phyloP scores from a whole-genome alignment of 106 monocot genomes.

The Apostasia ramifera region DNA sequence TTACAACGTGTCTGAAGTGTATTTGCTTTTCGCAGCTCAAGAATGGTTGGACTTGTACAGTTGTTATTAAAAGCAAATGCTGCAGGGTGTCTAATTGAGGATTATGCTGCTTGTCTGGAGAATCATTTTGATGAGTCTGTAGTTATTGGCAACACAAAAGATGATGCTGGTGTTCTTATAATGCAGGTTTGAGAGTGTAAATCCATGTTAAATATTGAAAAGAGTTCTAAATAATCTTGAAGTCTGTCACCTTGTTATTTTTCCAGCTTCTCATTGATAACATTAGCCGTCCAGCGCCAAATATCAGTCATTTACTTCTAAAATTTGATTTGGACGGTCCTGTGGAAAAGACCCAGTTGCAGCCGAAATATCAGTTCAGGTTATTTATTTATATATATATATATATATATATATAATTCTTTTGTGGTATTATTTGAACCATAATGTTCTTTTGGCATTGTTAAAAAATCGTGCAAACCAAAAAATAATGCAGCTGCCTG shows the following conservation, averaged over 20 bases:
- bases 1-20: neutral
- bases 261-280: constrained; percentile 90
- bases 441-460: neutral
- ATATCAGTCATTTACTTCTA: constrained; percentile 84
- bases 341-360: constrained; percentile 61
- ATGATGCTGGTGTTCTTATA: constrained; percentile 85
- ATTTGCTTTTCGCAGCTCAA: constrained; percentile 42
- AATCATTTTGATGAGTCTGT: constrained; percentile 76
- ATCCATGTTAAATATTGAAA: neutral
- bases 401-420: neutral
- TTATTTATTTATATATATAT: constrained; percentile 5
- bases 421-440: neutral
- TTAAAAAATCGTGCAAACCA: neutral
- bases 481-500: constrained; percentile 60
- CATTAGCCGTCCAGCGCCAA: constrained; percentile 77
- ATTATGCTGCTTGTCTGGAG: constrained; percentile 89
- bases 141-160: constrained; percentile 61
- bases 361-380: constrained; percentile 96
- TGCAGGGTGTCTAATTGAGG: constrained; percentile 60
- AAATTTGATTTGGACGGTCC: constrained; percentile 80
- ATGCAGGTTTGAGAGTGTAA: constrained; percentile 52
- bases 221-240: neutral
- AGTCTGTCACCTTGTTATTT: neutral
- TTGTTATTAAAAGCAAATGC: constrained; percentile 73
- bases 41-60: constrained; percentile 79